Evolutionary conservation across 2,329 filamentous ascomycete genomes (phyloP).

Genomic region (Phyllosticta citriasiana): DNA sequence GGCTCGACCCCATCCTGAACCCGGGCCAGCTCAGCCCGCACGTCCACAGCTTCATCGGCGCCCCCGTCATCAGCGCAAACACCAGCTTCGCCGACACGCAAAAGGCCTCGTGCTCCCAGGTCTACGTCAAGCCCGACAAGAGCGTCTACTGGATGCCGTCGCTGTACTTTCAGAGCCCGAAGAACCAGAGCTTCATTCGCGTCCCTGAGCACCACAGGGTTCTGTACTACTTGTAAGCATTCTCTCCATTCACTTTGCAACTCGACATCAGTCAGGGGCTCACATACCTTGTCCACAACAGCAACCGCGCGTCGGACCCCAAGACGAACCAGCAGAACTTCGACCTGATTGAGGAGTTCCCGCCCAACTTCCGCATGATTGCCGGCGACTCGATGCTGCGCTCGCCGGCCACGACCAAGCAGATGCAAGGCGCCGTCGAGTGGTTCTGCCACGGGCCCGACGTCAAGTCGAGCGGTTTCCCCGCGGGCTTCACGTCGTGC

Average conservation of each 20-base stretch:
- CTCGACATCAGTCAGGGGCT: background rate
- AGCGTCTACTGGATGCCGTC: conserved; percentile 29
- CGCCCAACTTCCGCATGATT: conserved; percentile 27
- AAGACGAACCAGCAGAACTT: conserved; percentile 24
- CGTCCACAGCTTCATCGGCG: conserved; percentile 30
- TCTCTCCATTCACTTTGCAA: background rate
- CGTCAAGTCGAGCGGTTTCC: conserved; percentile 19
- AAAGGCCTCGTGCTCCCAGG: conserved; percentile 24
- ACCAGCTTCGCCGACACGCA: conserved; percentile 21
- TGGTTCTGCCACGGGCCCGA: conserved; percentile 11
- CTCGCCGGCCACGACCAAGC: conserved; percentile 16
- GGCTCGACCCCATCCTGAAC: conserved; percentile 25
- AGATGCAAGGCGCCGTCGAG: conserved; percentile 17
- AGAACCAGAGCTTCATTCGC: conserved; percentile 25
- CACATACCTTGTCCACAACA: background rate
- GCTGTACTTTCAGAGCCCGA: conserved; percentile 28
- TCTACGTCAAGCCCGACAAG: conserved; percentile 28
- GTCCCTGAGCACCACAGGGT: conserved; percentile 27
- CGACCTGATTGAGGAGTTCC: conserved; percentile 25
- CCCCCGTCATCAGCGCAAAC: conserved; percentile 21
- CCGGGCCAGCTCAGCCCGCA: conserved; percentile 25
- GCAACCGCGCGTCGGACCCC: conserved; percentile 9
- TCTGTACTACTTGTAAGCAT: conserved; percentile 23
- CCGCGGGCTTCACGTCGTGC: conserved; percentile 28
- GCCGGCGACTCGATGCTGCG: conserved; percentile 24